Base-by-base conservation (phyloP, 2,329 filamentous ascomycete genomes). In the Emmonsia crescens region DNA sequence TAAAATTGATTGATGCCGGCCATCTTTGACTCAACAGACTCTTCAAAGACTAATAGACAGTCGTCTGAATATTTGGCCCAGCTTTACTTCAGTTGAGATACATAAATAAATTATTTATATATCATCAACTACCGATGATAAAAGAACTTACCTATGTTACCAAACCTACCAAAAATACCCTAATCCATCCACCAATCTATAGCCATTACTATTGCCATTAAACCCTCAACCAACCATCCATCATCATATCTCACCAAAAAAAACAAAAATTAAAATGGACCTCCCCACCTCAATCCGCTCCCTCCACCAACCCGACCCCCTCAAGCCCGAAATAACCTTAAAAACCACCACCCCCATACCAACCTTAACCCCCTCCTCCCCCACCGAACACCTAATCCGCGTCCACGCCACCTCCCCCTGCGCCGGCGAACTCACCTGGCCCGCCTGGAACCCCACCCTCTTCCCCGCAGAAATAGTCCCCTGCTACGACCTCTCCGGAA, bases 361-460 rank as follows among this genome's bases (percentile, higher is more conserved):
- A 31, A 62, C 62, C 1, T 36, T 36, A 4, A 56, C 21, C 61
- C 68, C 62, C 38, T 64, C 61, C 27, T 66, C 51, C 46, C 27
- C 62, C 3, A 63, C 62, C 31, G 71, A 75, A 62, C 71, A 79
- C 65, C 70, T 78, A 8, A 73, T 80, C 69, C 70, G 70, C 48
- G 69, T 74, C 5, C 70, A 75, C 52, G 66, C 74, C 56, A 70
- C 70, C 44, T 72, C 75, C 9, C 71, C 77, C 21, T 77, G 74
- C 42, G 68, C 72, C 1, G 73, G 73, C 16, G 78, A 80, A 62
- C 73, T 80, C 8, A 68, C 69, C 65, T 80, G 77, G 78, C 60
- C 70, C 14, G 58, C 63, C 1, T 58, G 24, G 24, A 40, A 38
- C 38, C 61, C 66, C 2, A 65, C 64, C 1, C 65, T 57, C 1